Conservation (phyloP, 441 rosid genomes). For the Corymbia calophylla region DNA sequence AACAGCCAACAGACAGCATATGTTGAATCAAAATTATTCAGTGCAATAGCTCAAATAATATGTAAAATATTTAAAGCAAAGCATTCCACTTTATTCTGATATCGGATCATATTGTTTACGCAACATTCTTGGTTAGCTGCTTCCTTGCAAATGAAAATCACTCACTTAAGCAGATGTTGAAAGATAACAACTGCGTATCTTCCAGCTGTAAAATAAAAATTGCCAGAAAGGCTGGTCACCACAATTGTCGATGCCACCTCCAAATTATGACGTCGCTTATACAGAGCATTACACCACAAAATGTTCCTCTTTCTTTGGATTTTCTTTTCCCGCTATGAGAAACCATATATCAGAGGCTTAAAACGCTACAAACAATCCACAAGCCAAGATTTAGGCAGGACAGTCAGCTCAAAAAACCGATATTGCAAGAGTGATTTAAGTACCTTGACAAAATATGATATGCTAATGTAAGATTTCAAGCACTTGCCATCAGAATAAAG, state of each 20-base stretch:
- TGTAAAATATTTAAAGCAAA: background rate
- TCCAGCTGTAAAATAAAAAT: background rate
- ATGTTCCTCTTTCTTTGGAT: background rate
- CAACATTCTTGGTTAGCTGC: background rate
- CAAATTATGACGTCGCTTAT: background rate
- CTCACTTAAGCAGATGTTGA: background rate
- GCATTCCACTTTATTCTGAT: background rate
- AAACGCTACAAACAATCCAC: background rate
- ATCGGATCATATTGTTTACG: background rate
- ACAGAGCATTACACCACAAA: background rate
- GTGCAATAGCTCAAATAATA: background rate
- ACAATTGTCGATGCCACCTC: background rate
- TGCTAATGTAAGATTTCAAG: background rate
- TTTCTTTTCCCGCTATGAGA: background rate
- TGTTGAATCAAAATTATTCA: background rate
- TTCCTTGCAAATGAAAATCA: background rate
- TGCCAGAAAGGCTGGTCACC: background rate
- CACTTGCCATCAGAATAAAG: background rate
- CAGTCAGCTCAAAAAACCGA: background rate
- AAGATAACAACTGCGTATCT: background rate
- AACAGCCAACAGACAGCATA: background rate
- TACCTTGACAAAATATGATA: conserved; percentile 26
- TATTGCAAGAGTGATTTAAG: background rate
- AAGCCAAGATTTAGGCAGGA: background rate
- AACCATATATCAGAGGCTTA: background rate